Base-by-base conservation (phyloP, 2,329 filamentous ascomycete species). In the Aureobasidium lini region DNA sequence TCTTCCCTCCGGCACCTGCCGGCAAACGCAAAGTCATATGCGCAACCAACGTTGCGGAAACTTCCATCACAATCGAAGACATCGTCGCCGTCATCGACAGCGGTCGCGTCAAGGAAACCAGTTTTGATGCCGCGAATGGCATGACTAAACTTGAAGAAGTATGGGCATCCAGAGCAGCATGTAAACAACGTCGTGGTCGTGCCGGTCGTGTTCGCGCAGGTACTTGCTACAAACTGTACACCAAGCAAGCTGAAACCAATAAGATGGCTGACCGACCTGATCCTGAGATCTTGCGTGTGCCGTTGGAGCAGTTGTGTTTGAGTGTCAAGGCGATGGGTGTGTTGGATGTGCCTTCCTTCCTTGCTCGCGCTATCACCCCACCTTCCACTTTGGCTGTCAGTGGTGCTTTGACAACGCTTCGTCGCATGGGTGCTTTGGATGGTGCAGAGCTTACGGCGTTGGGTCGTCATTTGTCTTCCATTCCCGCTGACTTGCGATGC, bases 41-140 rank as follows among this genome's bases (percentile, higher is more conserved):
- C 6, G 90, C 94, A 1, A 99, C 94, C 46, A 99, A 99, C 68
- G 93, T 99, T 2, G 94, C 94, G 1, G 94, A 99, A 72, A 99
- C 94, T 0, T 97, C 94, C 2, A 97, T 99, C 71, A 99, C 94
- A 0, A 99, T 99, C 62, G 92, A 96, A 69, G 94, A 99, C 69
- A 89, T 99, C 57, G 89, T 97, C 2, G 93, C 90, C 2, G 94
- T 99, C 47, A 93, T 99, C 63, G 94, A 99, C 71, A 94, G 88
- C 10, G 94, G 94, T 31, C 86, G 90, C 57, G 94, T 99, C 61
- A 99, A 99, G 70, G 93, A 99, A 73, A 99, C 92, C 0, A 93
- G 89, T 70, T 97, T 92, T 67, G 94, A 97, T 70, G 84, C 90
- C 0, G 83, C 87, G 63, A 95, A 88, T 70, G 96, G 96, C 70